phyloP scores from a whole-genome alignment of 2,329 filamentous ascomycete genomes.

The Talaromyces sp. region DNA sequence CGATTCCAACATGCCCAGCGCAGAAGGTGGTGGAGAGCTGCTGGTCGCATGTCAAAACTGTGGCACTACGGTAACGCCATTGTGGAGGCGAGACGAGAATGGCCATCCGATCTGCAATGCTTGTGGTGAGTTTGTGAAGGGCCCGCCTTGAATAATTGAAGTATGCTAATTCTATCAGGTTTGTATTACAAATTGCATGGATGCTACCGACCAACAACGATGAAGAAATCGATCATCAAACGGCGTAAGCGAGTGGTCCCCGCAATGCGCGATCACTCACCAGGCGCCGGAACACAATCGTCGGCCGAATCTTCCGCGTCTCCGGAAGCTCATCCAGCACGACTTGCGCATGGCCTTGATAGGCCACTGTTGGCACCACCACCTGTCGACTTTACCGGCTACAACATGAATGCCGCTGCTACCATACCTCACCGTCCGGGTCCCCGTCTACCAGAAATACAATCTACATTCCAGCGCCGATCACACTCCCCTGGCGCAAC shows the following conservation, averaged over 20 bases:
- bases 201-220: conserved; percentile 87
- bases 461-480: conserved; percentile 21
- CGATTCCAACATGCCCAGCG: conserved; percentile 19
- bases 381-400: conserved; percentile 51
- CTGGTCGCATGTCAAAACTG: conserved; percentile 96
- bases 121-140: conserved; percentile 65
- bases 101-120: conserved; percentile 98
- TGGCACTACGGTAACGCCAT: conserved; percentile 88
- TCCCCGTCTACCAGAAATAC: conserved; percentile 30
- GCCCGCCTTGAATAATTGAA: background rate
- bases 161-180: conserved; percentile 51
- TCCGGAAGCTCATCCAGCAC: conserved; percentile 38
- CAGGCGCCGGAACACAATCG: conserved; percentile 38
- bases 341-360: conserved; percentile 36
- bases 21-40: conserved; percentile 43
- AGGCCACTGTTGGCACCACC: conserved; percentile 41
- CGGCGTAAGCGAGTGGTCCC: conserved; percentile 91
- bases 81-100: conserved; percentile 91
- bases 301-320: conserved; percentile 43
- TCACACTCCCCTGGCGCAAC: conserved; percentile 19
- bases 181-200: conserved; percentile 96
- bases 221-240: conserved; percentile 99
- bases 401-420: conserved; percentile 30
- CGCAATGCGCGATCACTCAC: conserved; percentile 54
- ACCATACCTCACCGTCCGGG: conserved; percentile 32